phyloP scores from a whole-genome alignment of 2,329 filamentous ascomycete genomes.

The Drechmeria coniospora region DNA sequence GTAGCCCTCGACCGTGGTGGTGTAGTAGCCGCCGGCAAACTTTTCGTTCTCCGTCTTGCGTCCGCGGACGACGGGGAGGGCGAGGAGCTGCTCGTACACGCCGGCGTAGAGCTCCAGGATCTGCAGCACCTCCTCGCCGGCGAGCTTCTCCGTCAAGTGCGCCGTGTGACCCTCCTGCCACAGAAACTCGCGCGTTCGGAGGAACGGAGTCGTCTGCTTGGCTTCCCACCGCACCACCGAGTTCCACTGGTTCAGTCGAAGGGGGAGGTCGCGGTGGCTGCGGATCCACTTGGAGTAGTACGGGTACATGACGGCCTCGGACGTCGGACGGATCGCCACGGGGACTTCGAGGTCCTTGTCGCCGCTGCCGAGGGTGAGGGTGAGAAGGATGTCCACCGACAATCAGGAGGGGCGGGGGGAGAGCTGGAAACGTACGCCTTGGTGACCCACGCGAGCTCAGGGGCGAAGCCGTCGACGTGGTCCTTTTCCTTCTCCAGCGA shows the following conservation, averaged over 20 bases:
- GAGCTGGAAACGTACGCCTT: constrained; percentile 43
- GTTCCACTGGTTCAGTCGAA: constrained; percentile 97
- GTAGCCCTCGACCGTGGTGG: constrained; percentile 91
- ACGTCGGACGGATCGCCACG: constrained; percentile 52
- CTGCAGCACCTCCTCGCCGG: constrained; percentile 73
- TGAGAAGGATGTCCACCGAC: background rate
- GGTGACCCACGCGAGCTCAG: constrained; percentile 79
- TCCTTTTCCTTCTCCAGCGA: constrained; percentile 82
- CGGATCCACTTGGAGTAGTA: constrained; percentile 97
- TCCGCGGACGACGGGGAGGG: constrained; percentile 86
- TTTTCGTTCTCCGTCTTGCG: constrained; percentile 96
- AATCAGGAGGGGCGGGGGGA: too few species aligned
- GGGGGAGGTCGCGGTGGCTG: constrained; percentile 83
- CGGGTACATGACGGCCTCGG: constrained; percentile 78
- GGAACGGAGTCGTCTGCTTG: constrained; percentile 78
- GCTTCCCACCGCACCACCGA: constrained; percentile 88
- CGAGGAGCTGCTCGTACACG: constrained; percentile 85
- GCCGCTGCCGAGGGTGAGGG: constrained; percentile 38
- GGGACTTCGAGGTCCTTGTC: constrained; percentile 81
- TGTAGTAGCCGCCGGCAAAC: constrained; percentile 93
- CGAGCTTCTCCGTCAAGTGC: constrained; percentile 69
- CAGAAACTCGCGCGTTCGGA: constrained; percentile 85
- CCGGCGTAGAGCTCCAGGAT: constrained; percentile 88
- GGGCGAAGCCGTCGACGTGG: constrained; percentile 96
- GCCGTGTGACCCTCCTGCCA: constrained; percentile 96